Conservation (phyloP, 352 stramenopile genomes). For the Phytophthora sp. region DNA sequence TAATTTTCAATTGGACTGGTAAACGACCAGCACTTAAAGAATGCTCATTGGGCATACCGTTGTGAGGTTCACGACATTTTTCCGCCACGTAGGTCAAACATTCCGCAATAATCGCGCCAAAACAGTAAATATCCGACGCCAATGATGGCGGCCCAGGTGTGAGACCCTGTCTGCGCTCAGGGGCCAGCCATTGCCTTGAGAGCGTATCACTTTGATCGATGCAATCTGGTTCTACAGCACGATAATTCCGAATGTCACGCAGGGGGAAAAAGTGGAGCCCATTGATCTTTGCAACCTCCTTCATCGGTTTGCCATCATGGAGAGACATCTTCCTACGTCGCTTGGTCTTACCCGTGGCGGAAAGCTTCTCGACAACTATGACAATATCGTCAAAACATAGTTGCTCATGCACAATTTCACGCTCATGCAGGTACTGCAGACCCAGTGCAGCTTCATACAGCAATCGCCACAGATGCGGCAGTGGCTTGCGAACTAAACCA, state of each 20-base stretch:
- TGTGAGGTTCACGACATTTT: neutral
- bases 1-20: neutral
- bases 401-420: constrained; percentile 33
- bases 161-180: constrained; percentile 8
- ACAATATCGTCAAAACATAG: constrained; percentile 29
- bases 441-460: constrained; percentile 32
- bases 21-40: neutral
- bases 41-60: neutral
- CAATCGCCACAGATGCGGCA: constrained; percentile 20
- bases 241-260: neutral
- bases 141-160: constrained; percentile 21
- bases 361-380: constrained; percentile 23
- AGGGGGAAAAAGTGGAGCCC: constrained; percentile 17
- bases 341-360: neutral
- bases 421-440: constrained; percentile 41
- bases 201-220: neutral
- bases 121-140: constrained; percentile 34
- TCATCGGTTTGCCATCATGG: neutral
- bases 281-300: constrained; percentile 35
- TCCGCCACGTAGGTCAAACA: neutral
- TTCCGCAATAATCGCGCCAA: constrained; percentile 34
- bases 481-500: neutral
- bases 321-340: neutral
- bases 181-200: constrained; percentile 1
- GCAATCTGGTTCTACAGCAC: neutral